These are phyloP conservation scores for Mycena polygramma DNA, from an alignment of 768 basidiomycete species.

Conservation along the genomic window DNA sequence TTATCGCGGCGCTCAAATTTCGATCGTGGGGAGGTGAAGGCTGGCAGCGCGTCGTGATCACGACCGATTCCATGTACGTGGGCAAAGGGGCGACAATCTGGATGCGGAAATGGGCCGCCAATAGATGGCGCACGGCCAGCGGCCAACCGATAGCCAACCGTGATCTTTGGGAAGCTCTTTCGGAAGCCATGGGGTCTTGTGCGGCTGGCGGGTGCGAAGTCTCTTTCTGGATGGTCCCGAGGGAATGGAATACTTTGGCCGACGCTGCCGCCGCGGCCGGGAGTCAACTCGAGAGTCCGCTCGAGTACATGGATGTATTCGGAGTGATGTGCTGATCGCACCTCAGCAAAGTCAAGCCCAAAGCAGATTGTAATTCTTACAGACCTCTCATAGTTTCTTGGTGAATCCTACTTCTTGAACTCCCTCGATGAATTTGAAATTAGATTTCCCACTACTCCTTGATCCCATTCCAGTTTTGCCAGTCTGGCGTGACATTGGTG, in stretches of 20 bases:
- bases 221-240: slow-evolving; percentile 40
- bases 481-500: too few species aligned
- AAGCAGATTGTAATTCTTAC: too few species aligned
- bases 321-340: not conserved
- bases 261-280: slow-evolving; percentile 39
- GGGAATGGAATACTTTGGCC: slow-evolving; percentile 38
- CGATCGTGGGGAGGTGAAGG: slow-evolving; percentile 46
- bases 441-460: too few species aligned
- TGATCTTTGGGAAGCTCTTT: slow-evolving; percentile 44
- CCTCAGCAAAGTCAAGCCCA: too few species aligned
- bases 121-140: slow-evolving; percentile 38
- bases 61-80: slow-evolving; percentile 49
- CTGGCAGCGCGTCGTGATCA: slow-evolving; percentile 47
- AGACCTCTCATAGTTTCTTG: too few species aligned
- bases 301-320: not conserved
- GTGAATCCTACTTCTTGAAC: too few species aligned
- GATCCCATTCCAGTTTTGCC: too few species aligned
- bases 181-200: slow-evolving; percentile 28
- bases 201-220: slow-evolving; percentile 38
- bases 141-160: slow-evolving; percentile 40
- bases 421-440: too few species aligned
- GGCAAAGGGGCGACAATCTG: slow-evolving; percentile 42
- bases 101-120: slow-evolving; percentile 40
- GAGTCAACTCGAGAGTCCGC: slow-evolving; percentile 2
- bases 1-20: slow-evolving; percentile 39